phyloP scores from a whole-genome alignment of 345 rosid species.

The Pistacia atlantica region DNA sequence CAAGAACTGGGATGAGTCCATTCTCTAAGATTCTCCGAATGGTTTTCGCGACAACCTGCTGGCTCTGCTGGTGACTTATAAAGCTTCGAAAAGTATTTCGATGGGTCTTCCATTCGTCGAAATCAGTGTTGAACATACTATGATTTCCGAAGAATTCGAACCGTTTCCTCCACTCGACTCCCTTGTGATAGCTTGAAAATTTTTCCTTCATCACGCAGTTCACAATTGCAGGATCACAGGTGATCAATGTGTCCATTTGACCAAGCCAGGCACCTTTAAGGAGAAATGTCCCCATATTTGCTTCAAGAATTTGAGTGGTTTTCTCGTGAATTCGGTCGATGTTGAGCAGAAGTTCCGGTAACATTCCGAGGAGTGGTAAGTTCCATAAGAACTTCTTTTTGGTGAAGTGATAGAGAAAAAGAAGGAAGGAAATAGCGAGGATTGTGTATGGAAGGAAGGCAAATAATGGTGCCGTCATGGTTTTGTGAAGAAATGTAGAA shows the following conservation, averaged over 20 bases:
- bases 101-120: slow-evolving; percentile 20
- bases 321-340: neutral
- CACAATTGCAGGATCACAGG: slow-evolving; percentile 25
- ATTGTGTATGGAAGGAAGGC: neutral
- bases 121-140: slow-evolving; percentile 17
- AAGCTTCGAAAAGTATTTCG: slow-evolving; percentile 12
- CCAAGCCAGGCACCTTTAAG: slow-evolving; percentile 27
- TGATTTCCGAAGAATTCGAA: slow-evolving; percentile 27
- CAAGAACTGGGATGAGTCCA: slow-evolving; percentile 18
- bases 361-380: slow-evolving; percentile 19
- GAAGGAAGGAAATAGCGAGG: neutral
- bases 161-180: slow-evolving; percentile 11
- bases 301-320: neutral
- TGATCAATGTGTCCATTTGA: slow-evolving; percentile 12
- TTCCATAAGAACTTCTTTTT: neutral
- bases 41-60: neutral
- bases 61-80: neutral
- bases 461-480: neutral
- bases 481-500: neutral
- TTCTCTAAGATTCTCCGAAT: neutral
- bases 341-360: slow-evolving; percentile 1
- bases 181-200: slow-evolving; percentile 21
- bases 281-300: neutral
- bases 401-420: neutral
- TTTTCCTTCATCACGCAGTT: slow-evolving; percentile 19